Conservation (phyloP, 169 alveolate genomes). For the Eimeria tenella region DNA sequence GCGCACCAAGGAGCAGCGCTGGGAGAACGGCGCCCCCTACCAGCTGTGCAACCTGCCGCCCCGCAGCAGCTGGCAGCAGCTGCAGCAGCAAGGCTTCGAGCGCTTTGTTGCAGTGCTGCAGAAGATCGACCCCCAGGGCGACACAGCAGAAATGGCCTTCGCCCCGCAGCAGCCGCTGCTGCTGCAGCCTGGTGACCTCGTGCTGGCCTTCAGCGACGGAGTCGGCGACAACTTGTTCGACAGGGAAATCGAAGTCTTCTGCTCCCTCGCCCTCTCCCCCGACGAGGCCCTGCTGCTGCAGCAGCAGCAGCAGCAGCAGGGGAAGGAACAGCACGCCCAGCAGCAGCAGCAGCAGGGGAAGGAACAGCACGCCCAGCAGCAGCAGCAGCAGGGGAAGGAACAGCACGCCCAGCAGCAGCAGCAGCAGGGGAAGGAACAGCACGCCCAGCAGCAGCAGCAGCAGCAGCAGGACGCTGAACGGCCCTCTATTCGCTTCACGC, state of each 20-base stretch:
- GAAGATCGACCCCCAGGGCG: slow-evolving; percentile 84
- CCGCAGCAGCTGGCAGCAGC: slow-evolving; percentile 81
- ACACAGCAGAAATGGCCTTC: slow-evolving; percentile 83
- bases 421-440: background rate
- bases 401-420: background rate
- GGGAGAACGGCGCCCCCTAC: slow-evolving; percentile 88
- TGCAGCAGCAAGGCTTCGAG: slow-evolving; percentile 81
- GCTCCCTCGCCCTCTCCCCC: slow-evolving; percentile 85
- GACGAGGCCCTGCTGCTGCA: slow-evolving; percentile 82
- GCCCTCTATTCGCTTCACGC: background rate
- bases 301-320: slow-evolving; percentile 8
- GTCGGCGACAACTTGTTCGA: slow-evolving; percentile 85
- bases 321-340: background rate
- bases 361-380: background rate
- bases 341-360: background rate
- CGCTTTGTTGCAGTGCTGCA: slow-evolving; percentile 83
- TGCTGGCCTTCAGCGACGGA: slow-evolving; percentile 84
- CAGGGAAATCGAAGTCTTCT: slow-evolving; percentile 83
- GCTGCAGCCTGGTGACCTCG: slow-evolving; percentile 85
- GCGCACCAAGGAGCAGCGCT: slow-evolving; percentile 84
- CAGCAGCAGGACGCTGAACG: no score
- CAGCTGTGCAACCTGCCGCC: slow-evolving; percentile 85
- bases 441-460: no score
- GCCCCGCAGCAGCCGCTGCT: slow-evolving; percentile 83
- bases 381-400: no score